Evolutionary conservation across 345 rosid genomes (phyloP).

Genomic region (Populus nigra): DNA sequence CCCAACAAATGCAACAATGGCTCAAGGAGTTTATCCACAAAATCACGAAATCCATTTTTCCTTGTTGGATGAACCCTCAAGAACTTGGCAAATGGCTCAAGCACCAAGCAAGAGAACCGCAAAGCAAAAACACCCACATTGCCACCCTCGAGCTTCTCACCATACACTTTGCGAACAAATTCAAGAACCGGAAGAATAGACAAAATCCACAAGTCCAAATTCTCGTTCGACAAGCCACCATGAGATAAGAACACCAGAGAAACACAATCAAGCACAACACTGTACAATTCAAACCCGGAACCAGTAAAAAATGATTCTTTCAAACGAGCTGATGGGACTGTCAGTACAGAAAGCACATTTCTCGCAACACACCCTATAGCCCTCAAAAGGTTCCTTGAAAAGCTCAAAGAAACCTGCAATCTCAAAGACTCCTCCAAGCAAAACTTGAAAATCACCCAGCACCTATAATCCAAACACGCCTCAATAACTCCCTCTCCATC

Average conservation of each 20-base stretch:
- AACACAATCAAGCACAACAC: constrained; percentile 52
- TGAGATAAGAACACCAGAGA: constrained; percentile 57
- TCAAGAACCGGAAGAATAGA: constrained; percentile 47
- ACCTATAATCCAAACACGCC: constrained; percentile 61
- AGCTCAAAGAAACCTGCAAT: constrained; percentile 51
- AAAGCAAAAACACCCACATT: constrained; percentile 43
- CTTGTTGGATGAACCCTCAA: constrained; percentile 71
- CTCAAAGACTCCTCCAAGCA: constrained; percentile 61
- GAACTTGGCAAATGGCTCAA: constrained; percentile 77
- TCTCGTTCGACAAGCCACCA: constrained; percentile 57
- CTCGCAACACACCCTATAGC: constrained; percentile 47
- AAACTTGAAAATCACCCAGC: constrained; percentile 75
- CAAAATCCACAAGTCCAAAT: constrained; percentile 68
- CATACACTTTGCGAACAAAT: constrained; percentile 44
- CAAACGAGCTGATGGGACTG: constrained; percentile 16
- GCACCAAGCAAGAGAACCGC: constrained; percentile 55
- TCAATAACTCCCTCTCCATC: constrained; percentile 27
- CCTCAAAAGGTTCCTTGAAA: constrained; percentile 54
- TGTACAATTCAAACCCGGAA: constrained; percentile 47
- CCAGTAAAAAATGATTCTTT: constrained; percentile 29
- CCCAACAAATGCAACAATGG: constrained; percentile 58
- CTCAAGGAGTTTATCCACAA: constrained; percentile 67
- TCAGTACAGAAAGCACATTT: constrained; percentile 36
- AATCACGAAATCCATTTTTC: constrained; percentile 67
- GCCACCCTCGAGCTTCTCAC: constrained; percentile 38